Evolutionary conservation across 495 filamentous ascomycete genomes (phyloP).

Genomic region (Sporormia fimetaria): DNA sequence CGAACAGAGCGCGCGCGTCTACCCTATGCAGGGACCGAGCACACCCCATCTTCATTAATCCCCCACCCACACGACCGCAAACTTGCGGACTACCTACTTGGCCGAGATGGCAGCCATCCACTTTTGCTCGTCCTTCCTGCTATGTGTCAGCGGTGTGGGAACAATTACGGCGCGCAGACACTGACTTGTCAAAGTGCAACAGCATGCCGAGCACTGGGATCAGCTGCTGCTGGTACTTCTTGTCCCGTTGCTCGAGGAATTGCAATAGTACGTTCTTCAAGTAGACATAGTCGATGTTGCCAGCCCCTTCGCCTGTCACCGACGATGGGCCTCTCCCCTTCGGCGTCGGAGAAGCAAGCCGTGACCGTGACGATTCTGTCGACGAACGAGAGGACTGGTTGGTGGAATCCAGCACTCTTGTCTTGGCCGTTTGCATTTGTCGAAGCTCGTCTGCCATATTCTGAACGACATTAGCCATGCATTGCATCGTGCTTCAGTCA

Average conservation of each 20-base stretch:
- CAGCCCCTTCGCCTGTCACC: constrained; percentile 35
- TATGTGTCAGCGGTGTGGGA: constrained; percentile 5
- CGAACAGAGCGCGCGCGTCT: too few relatives aligned
- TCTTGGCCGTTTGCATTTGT: constrained; percentile 31
- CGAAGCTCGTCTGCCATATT: constrained; percentile 40
- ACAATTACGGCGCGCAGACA: constrained; percentile 1
- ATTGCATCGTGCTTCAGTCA: not conserved
- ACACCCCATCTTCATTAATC: too few relatives aligned
- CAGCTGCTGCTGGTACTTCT: constrained; percentile 77
- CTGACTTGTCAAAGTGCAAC: constrained; percentile 82
- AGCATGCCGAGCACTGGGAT: constrained; percentile 86
- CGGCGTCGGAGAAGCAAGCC: constrained; percentile 46
- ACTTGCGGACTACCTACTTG: constrained; percentile 27
- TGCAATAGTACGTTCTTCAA: constrained; percentile 91
- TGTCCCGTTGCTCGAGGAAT: constrained; percentile 90
- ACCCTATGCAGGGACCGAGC: too few relatives aligned
- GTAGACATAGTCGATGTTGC: constrained; percentile 64
- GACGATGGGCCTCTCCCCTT: constrained; percentile 33
- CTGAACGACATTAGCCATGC: constrained; percentile 21
- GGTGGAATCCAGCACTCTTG: constrained; percentile 33
- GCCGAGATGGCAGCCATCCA: constrained; percentile 73
- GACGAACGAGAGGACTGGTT: constrained; percentile 51
- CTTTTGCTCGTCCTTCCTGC: constrained; percentile 73
- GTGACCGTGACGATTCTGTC: constrained; percentile 28
- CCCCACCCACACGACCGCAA: constrained; percentile 4